Percentiles rank a stretch among this genome's conserved stretches.
Conservation (phyloP, 73 alveolate species). For the Strombidium stylifer region DNA sequence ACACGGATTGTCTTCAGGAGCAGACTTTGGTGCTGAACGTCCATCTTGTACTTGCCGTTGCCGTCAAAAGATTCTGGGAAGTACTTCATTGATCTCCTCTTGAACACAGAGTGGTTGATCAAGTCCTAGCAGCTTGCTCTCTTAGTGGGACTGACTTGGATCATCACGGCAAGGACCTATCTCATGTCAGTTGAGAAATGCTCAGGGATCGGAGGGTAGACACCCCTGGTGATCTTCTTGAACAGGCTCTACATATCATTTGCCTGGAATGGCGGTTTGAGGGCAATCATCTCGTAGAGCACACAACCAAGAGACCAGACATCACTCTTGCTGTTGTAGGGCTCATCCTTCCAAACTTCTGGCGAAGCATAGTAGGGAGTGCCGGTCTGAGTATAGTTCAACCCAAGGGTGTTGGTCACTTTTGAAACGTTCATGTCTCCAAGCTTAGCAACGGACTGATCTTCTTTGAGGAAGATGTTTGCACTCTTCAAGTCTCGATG, state of each 20-base stretch:
- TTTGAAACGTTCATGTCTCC: constrained; percentile 88
- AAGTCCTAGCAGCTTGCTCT: constrained; percentile 78
- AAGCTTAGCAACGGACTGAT: constrained; percentile 73
- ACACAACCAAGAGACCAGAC: constrained; percentile 67
- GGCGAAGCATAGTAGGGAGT: constrained; percentile 83
- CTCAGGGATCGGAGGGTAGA: constrained; percentile 69
- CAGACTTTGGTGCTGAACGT: constrained; percentile 29
- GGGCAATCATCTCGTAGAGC: constrained; percentile 32
- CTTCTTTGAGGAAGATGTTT: constrained; percentile 70
- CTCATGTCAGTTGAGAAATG: constrained; percentile 70
- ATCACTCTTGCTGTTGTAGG: constrained; percentile 49
- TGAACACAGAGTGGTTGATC: constrained; percentile 34
- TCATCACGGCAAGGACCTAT: constrained; percentile 55
- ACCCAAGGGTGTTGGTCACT: constrained; percentile 72
- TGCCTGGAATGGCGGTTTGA: constrained; percentile 62
- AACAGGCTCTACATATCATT: constrained; percentile 82
- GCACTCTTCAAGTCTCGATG: constrained; percentile 88
- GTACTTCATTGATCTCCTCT: constrained; percentile 18
- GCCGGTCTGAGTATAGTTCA: constrained; percentile 77
- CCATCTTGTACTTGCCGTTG: constrained; percentile 39
- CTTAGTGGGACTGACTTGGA: constrained; percentile 78
- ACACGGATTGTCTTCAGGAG: constrained; percentile 67
- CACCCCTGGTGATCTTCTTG: constrained; percentile 77
- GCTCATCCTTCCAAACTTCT: constrained; percentile 72
- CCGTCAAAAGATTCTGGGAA: too few species aligned